Evolutionary conservation across 495 filamentous ascomycete genomes (phyloP).

Genomic region (Hyaloscypha finlandica): DNA sequence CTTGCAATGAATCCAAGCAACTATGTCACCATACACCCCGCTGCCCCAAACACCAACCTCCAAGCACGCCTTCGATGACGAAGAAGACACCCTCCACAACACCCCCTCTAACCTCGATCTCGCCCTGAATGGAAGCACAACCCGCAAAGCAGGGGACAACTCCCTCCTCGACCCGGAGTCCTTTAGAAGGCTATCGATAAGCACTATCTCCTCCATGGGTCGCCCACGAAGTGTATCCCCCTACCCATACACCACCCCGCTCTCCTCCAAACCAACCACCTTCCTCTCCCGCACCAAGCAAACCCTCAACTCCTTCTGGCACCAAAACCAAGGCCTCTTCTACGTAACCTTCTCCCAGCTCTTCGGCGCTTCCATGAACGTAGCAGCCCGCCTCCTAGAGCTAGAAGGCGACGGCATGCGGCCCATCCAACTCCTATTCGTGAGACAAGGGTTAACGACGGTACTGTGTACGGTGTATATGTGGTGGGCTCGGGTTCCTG

Average conservation of each 20-base stretch:
- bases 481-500: conserved; percentile 64
- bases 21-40: conserved; percentile 21
- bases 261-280: too few relatives aligned
- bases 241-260: conserved; percentile 1
- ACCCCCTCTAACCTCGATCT: conserved; percentile 29
- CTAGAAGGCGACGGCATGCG: conserved; percentile 73
- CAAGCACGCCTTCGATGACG: conserved; percentile 16
- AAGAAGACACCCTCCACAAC: conserved; percentile 20
- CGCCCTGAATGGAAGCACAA: conserved; percentile 26
- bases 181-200: conserved; percentile 38
- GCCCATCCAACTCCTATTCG: conserved; percentile 89
- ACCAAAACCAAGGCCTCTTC: conserved; percentile 67
- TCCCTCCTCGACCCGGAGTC: conserved; percentile 29
- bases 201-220: conserved; percentile 32
- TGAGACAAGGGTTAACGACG: conserved; percentile 77
- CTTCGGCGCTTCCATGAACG: conserved; percentile 88
- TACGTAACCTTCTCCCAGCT: conserved; percentile 77
- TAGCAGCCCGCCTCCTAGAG: conserved; percentile 77
- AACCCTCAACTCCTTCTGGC: conserved; percentile 39
- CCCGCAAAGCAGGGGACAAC: conserved; percentile 12
- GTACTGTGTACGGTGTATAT: conserved; percentile 71
- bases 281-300: conserved; percentile 29
- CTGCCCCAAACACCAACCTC: conserved; percentile 17
- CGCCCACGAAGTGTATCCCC: conserved; percentile 26
- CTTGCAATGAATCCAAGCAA: conserved; percentile 27